A percentile compares a stretch with the other conserved stretches of the same genome.
These are phyloP conservation scores for Monosporascus sp. DNA, from an alignment of 2,329 filamentous ascomycete species.

Conservation along the genomic window DNA sequence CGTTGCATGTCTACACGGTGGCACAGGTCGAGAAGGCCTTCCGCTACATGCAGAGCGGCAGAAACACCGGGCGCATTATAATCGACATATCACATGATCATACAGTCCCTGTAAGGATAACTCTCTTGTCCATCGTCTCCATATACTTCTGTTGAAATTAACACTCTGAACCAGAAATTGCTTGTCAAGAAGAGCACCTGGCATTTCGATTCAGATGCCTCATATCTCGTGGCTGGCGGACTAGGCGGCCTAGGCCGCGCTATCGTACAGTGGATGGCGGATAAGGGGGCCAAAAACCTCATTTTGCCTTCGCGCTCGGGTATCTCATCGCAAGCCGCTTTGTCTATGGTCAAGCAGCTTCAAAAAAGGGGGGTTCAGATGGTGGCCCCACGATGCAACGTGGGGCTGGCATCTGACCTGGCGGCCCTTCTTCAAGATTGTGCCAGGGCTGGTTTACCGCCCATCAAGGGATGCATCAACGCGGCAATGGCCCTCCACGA, in stretches of 20 bases:
- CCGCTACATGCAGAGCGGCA: background rate
- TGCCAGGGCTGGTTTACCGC: background rate
- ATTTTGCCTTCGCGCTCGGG: background rate
- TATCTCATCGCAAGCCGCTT: background rate
- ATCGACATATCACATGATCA: background rate
- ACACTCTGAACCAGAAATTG: too few species aligned
- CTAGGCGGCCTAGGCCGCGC: background rate
- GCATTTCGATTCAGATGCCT: background rate
- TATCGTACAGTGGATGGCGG: background rate
- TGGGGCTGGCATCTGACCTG: background rate
- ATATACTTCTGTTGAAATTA: too few species aligned
- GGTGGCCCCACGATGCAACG: background rate
- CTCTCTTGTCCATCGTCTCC: too few species aligned
- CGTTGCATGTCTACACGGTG: background rate
- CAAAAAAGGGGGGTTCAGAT: background rate
- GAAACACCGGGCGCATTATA: background rate
- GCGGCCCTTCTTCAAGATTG: background rate
- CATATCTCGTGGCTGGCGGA: background rate
- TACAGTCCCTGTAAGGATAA: too few species aligned
- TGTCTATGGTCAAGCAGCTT: background rate
- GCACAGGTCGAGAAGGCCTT: background rate
- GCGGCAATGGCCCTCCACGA: conserved; percentile 3
- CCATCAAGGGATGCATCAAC: background rate
- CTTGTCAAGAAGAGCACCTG: background rate
- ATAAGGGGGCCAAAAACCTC: background rate